Percentiles rank a stretch among this genome's conserved stretches.
These are phyloP conservation scores for Sordariomycetes sp. DNA, from an alignment of 2,329 filamentous ascomycete genomes.

Conservation along the genomic window DNA sequence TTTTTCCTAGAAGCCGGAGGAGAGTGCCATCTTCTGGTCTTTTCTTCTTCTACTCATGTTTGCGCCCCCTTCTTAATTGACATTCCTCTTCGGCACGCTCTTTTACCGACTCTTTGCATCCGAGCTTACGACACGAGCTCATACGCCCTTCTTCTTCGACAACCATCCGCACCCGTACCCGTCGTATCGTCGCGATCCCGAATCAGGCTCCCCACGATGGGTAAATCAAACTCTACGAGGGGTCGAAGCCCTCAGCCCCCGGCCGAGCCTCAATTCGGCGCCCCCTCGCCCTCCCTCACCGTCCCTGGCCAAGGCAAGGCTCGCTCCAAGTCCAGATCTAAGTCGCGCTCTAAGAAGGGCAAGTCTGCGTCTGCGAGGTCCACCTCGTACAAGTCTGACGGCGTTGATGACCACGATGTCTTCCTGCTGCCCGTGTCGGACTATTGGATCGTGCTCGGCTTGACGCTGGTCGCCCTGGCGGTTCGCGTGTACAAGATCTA, in stretches of 20 bases:
- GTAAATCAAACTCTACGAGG: constrained; percentile 20
- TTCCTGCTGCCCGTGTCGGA: constrained; percentile 77
- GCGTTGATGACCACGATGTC: constrained; percentile 83
- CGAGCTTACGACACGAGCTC: background rate
- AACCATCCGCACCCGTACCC: background rate
- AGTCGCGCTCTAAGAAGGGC: constrained; percentile 19
- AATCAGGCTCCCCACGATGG: constrained; percentile 17
- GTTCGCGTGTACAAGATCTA: constrained; percentile 94
- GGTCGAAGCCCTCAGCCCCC: constrained; percentile 26
- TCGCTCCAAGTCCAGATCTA: constrained; percentile 7
- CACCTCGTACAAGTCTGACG: constrained; percentile 63
- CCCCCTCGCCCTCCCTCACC: constrained; percentile 3
- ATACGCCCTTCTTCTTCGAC: background rate
- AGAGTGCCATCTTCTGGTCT: background rate
- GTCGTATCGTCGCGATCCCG: constrained; percentile 1
- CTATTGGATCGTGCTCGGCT: constrained; percentile 63
- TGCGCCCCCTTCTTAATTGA: too few relatives aligned
- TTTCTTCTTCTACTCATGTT: too few relatives aligned
- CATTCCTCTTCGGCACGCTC: constrained; percentile 11
- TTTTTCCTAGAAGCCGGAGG: background rate
- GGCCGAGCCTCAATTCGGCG: constrained; percentile 6
- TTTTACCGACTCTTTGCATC: constrained; percentile 7
- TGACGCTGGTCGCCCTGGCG: constrained; percentile 67
- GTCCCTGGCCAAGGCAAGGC: constrained; percentile 4
- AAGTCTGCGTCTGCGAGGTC: constrained; percentile 17